phyloP scores from a whole-genome alignment of 805 yeast genomes.

The Schizosaccharomyces lindneri region DNA sequence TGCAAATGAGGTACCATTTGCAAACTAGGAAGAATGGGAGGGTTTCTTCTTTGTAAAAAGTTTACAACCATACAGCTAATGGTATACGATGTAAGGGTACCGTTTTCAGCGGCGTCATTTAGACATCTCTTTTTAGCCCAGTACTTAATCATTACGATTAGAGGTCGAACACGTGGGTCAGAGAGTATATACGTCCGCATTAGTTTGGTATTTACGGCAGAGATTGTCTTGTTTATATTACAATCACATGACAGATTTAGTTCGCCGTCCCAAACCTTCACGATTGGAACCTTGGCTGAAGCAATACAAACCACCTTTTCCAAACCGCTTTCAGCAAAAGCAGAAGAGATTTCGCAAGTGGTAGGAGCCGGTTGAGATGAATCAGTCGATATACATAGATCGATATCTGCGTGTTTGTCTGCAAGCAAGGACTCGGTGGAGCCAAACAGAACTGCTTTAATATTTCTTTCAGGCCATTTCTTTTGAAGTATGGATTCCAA shows the following conservation, averaged over 20 bases:
- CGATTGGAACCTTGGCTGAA: conserved; percentile 11
- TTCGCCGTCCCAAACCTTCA: conserved; percentile 11
- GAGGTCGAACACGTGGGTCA: conserved; percentile 10
- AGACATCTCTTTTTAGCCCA: conserved; percentile 11
- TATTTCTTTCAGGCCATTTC: conserved; percentile 8
- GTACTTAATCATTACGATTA: conserved; percentile 10
- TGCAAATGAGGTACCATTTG: conserved; percentile 6
- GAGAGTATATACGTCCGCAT: conserved; percentile 9
- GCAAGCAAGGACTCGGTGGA: conserved; percentile 9
- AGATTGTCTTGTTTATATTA: conserved; percentile 10
- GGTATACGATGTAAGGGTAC: conserved; percentile 11
- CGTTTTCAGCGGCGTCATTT: conserved; percentile 12
- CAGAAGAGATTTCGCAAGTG: neutral
- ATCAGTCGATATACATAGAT: conserved; percentile 9
- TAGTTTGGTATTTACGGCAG: conserved; percentile 9
- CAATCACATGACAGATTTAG: conserved; percentile 9
- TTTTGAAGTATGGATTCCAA: conserved; percentile 6
- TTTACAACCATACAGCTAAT: conserved; percentile 11
- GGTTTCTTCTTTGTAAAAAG: conserved; percentile 8
- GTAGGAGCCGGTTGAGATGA: conserved; percentile 5
- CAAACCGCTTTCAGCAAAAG: conserved; percentile 5
- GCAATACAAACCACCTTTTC: conserved; percentile 10
- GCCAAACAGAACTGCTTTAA: conserved; percentile 8
- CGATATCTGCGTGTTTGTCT: conserved; percentile 9
- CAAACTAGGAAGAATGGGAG: conserved; percentile 9